These are phyloP conservation scores for Stagonosporopsis cucurbitacearum DNA, from an alignment of 2,329 filamentous ascomycete species.

Conservation along the genomic window DNA sequence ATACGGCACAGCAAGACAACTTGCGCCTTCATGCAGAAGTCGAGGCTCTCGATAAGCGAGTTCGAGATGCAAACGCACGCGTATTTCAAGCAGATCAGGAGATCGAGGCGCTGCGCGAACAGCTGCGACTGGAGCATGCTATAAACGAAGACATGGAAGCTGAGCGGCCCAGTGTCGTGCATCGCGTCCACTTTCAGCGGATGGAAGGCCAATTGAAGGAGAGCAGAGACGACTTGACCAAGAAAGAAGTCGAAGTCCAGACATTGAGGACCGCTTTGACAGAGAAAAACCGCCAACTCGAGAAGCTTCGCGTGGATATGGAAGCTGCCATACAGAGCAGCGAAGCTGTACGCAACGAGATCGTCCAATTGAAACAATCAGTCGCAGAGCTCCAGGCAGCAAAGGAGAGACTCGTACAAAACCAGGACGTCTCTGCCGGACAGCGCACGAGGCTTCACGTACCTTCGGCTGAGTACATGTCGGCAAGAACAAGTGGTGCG, in stretches of 20 bases:
- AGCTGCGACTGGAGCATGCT: conserved; percentile 34
- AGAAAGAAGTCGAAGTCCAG: conserved; percentile 33
- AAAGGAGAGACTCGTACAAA: conserved; percentile 42
- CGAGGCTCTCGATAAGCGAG: conserved; percentile 37
- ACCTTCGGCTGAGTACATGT: conserved; percentile 31
- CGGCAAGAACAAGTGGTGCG: conserved; percentile 41
- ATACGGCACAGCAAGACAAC: conserved; percentile 45
- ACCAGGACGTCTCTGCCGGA: conserved; percentile 39
- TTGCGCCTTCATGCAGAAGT: conserved; percentile 39
- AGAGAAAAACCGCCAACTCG: conserved; percentile 29
- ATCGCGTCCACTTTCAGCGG: conserved; percentile 43
- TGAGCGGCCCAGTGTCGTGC: conserved; percentile 41
- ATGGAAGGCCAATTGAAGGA: conserved; percentile 44
- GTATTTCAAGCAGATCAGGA: conserved; percentile 37
- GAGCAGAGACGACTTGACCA: conserved; percentile 25
- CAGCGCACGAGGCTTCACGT: conserved; percentile 32
- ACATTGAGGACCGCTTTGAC: conserved; percentile 20
- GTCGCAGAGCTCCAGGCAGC: conserved; percentile 35
- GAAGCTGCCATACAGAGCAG: conserved; percentile 24
- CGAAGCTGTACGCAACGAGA: conserved; percentile 34
- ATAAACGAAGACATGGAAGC: conserved; percentile 39
- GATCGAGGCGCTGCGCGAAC: conserved; percentile 30
- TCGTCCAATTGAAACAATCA: conserved; percentile 32
- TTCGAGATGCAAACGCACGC: conserved; percentile 38
- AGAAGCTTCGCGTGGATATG: conserved; percentile 28